Conservation (phyloP, 345 rosid genomes). For the Pistacia integerrima region DNA sequence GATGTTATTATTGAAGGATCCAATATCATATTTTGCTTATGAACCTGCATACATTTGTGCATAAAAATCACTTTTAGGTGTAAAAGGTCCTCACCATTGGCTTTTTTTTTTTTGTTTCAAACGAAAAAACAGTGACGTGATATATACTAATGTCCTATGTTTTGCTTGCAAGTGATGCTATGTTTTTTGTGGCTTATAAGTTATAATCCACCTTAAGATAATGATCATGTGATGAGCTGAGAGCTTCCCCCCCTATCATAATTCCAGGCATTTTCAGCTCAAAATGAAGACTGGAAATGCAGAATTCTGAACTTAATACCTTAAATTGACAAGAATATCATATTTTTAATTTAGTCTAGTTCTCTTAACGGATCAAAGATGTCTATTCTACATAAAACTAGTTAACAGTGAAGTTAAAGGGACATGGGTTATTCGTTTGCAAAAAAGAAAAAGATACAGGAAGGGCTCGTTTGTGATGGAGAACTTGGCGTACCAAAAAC, state of each 20-base stretch:
- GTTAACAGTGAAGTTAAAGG: too few species aligned
- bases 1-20: background rate
- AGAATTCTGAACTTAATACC: background rate
- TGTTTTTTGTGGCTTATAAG: too few species aligned
- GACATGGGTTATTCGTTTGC: too few species aligned
- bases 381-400: background rate
- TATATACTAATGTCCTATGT: background rate
- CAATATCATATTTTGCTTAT: background rate
- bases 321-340: background rate
- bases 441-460: background rate
- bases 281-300: background rate
- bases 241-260: background rate
- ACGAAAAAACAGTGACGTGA: too few species aligned
- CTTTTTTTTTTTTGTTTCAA: background rate
- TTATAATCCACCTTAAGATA: background rate
- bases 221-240: background rate
- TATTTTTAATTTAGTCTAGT: background rate
- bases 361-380: background rate
- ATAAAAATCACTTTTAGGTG: background rate
- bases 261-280: background rate
- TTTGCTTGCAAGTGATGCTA: constrained; percentile 1
- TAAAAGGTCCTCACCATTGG: background rate
- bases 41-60: background rate
- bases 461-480: background rate
- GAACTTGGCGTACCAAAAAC: background rate